Percentiles rank a stretch among this genome's conserved stretches.
Evolutionary conservation across 176 grass and related monocot species (phyloP).

Genomic region (Avena sativa): DNA sequence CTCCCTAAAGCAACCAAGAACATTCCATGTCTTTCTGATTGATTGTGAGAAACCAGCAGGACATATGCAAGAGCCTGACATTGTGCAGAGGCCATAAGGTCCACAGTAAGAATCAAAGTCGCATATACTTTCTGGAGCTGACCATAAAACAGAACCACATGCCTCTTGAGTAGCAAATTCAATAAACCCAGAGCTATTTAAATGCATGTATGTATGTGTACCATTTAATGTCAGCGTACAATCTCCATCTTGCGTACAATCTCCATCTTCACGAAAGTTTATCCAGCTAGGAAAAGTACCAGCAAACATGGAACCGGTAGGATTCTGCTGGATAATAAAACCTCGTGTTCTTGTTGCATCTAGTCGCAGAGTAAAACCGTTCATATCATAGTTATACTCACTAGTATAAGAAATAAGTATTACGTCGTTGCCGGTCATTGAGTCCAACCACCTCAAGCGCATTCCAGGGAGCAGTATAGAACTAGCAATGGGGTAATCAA

Average conservation of each 20-base stretch:
- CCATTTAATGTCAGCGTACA: background rate
- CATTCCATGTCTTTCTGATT: background rate
- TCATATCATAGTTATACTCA: no score
- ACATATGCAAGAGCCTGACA: background rate
- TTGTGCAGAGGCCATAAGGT: background rate
- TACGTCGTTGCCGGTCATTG: background rate
- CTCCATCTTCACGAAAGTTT: background rate
- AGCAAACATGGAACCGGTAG: background rate
- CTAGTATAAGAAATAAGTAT: background rate
- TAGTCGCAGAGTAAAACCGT: background rate
- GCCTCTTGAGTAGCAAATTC: background rate
- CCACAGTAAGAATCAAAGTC: conserved; percentile 1
- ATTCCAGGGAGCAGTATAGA: background rate
- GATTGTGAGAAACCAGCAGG: background rate
- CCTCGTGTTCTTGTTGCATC: conserved; percentile 3
- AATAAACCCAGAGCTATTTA: background rate
- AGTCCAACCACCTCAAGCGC: background rate
- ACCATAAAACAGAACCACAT: background rate
- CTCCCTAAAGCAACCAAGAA: background rate
- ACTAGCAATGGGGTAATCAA: background rate
- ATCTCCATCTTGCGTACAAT: background rate
- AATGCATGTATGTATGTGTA: background rate
- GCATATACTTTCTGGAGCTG: background rate
- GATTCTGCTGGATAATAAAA: background rate
- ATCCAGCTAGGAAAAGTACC: conserved; percentile 13